phyloP scores from a whole-genome alignment of 768 basidiomycete species.

The Lepiota venenata region DNA sequence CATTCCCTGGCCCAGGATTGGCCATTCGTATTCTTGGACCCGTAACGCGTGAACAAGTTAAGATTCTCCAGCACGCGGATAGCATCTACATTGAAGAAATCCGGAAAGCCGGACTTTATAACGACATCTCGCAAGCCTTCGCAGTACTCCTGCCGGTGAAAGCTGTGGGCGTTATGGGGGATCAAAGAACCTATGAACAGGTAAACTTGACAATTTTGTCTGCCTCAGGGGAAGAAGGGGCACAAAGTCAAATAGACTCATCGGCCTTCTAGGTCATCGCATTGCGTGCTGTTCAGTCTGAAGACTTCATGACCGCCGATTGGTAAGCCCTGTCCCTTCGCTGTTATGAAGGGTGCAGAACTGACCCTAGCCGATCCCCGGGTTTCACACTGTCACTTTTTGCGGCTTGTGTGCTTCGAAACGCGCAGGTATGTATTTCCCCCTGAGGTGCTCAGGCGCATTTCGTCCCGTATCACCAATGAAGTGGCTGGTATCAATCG shows the following conservation, averaged over 20 bases:
- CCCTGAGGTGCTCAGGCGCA: slow-evolving; percentile 78
- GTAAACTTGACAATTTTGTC: slow-evolving; percentile 28
- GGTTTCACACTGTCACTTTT: slow-evolving; percentile 12
- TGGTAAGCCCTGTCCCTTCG: slow-evolving; percentile 53
- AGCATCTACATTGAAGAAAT: slow-evolving; percentile 98
- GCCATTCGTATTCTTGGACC: slow-evolving; percentile 97
- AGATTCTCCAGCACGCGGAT: slow-evolving; percentile 88
- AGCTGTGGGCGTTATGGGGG: slow-evolving; percentile 98
- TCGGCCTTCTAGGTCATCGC: slow-evolving; percentile 69
- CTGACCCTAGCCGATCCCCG: background rate
- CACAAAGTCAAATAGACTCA: slow-evolving; percentile 5
- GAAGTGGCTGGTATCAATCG: slow-evolving; percentile 97
- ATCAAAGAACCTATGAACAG: slow-evolving; percentile 95
- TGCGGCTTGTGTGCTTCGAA: slow-evolving; percentile 17
- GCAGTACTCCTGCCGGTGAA: slow-evolving; percentile 93
- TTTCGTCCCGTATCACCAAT: slow-evolving; percentile 97
- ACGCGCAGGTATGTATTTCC: slow-evolving; percentile 91
- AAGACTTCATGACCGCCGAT: slow-evolving; percentile 99
- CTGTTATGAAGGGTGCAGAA: background rate
- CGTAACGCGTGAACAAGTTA: slow-evolving; percentile 90
- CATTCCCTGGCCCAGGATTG: slow-evolving; percentile 97
- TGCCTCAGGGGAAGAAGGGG: background rate
- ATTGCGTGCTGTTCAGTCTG: slow-evolving; percentile 92
- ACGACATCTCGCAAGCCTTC: slow-evolving; percentile 94
- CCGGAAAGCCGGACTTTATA: slow-evolving; percentile 86